These are phyloP conservation scores for Wickerhamomyces silvicola DNA, from an alignment of 805 yeast genomes.

Conservation along the genomic window DNA sequence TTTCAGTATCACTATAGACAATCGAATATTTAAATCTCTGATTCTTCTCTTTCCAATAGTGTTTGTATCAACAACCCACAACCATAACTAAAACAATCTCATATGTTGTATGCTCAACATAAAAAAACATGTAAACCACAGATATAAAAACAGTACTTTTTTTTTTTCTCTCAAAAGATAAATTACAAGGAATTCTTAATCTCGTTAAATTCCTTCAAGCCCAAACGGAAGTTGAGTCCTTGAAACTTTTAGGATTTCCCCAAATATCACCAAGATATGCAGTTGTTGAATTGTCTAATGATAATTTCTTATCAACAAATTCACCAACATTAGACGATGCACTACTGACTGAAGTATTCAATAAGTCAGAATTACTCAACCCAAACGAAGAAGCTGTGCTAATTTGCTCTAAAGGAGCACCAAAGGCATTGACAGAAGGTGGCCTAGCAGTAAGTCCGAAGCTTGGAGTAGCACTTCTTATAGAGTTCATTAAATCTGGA, in stretches of 20 bases:
- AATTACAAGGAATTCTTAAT: too few relatives aligned
- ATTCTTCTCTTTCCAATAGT: too few relatives aligned
- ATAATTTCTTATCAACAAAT: constrained; percentile 9
- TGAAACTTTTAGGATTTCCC: constrained; percentile 17
- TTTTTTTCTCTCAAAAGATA: too few relatives aligned
- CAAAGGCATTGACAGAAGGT: constrained; percentile 9
- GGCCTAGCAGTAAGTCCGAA: constrained; percentile 11
- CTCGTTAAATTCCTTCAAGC: constrained; percentile 10
- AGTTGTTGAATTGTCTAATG: constrained; percentile 13
- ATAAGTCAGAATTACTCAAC: constrained; percentile 7
- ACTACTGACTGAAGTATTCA: constrained; percentile 9
- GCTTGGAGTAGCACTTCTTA: constrained; percentile 15
- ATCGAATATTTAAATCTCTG: too few relatives aligned
- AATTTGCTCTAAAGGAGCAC: constrained; percentile 13
- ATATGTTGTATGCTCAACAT: too few relatives aligned
- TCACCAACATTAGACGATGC: constrained; percentile 7
- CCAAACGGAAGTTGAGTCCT: constrained; percentile 23
- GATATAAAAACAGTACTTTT: too few relatives aligned
- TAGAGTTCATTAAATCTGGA: constrained; percentile 8
- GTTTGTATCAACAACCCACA: too few relatives aligned
- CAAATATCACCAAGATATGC: constrained; percentile 22
- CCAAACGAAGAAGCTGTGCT: constrained; percentile 13
- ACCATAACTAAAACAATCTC: too few relatives aligned
- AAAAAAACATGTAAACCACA: too few relatives aligned
- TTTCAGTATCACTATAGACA: too few relatives aligned